These are phyloP conservation scores for Cryptococcus hybrid DNA, from an alignment of 1,284 basidiomycete species.

Conservation along the genomic window DNA sequence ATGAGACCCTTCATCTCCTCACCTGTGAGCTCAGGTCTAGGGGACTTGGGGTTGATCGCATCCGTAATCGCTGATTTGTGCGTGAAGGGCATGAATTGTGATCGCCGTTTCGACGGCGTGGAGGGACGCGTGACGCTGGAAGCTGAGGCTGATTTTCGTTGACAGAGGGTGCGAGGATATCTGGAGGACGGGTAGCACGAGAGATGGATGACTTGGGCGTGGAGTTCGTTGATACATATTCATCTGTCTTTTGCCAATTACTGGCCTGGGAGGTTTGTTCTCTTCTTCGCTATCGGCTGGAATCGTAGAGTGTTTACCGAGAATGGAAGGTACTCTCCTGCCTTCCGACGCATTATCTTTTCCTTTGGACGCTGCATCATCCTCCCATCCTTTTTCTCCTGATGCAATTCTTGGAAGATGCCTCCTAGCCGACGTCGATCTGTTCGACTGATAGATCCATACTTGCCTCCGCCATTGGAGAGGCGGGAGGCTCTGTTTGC, in stretches of 20 bases:
- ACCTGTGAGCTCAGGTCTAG: slow-evolving; percentile 38
- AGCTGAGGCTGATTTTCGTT: slow-evolving; percentile 16
- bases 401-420: slow-evolving; percentile 51
- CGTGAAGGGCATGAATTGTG: slow-evolving; percentile 23
- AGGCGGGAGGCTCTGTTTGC: not conserved
- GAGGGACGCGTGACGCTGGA: slow-evolving; percentile 12
- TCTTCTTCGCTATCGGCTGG: slow-evolving; percentile 2
- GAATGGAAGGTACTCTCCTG: slow-evolving; percentile 22
- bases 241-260: slow-evolving; percentile 1
- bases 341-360: slow-evolving; percentile 12
- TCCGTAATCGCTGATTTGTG: slow-evolving; percentile 20
- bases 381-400: slow-evolving; percentile 46
- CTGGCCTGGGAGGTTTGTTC: slow-evolving; percentile 6
- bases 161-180: slow-evolving; percentile 25
- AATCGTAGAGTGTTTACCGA: slow-evolving; percentile 17
- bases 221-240: not conserved
- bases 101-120: slow-evolving; percentile 28
- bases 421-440: slow-evolving; percentile 45
- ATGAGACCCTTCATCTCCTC: slow-evolving; percentile 49
- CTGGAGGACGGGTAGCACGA: slow-evolving; percentile 10
- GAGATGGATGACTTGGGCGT: slow-evolving; percentile 3
- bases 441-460: slow-evolving; percentile 38
- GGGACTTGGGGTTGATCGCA: slow-evolving; percentile 22
- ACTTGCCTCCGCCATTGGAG: slow-evolving; percentile 26
- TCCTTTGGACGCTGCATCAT: slow-evolving; percentile 19